Evolutionary conservation across 768 basidiomycete genomes (phyloP), one percentile per base, ranked within the genome.

Genomic region (Daedaleopsis sinensis): DNA sequence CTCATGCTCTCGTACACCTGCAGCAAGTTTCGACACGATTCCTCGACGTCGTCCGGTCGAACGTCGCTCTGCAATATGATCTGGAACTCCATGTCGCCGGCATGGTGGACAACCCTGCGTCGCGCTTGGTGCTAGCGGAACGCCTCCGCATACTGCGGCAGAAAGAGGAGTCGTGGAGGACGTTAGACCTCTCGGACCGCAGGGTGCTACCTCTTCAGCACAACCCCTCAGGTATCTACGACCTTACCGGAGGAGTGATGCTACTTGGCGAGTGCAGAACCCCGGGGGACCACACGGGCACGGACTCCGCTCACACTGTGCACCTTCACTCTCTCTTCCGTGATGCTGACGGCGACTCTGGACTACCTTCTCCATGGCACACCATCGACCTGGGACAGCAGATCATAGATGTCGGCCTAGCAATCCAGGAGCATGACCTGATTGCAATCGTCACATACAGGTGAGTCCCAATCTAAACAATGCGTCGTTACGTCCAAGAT

Each of bases 141-240:
- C 61, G 59, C 5, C 49, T 64, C 2, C 64, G 59, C 18, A 39
- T 63, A 1, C 37, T 67, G 27, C 53, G 39, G 8, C 39, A 21
- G 13, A 61, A 59, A 43, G 61, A 65, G 50, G 13, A 54, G 15
- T 63, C 65, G 2, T 68, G 68, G 65, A 19, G 58, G 21, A 12
- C 19, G 3, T 35, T 65, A 2, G 59, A 66, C 27, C 51, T 65
- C 35, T 47, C 53, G 3, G 61, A 62, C 36, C 47, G 55, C 13
- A 54, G 32, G 27, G 21, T 54, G 1, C 47, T 65, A 12, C 15
- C 50, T 21, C 58, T 68, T 13, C 7, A 32, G 5, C 68, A 66
- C 52, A 54, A 57, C 13, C 66, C 70, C 0, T 67, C 66, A 5
- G 61, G 68, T 11, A 71, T 71, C 9, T 71, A 71, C 57, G 70